Evolutionary conservation across 164 flowering plant species (phyloP).

Genomic region (Macadamia tetraphylla): DNA sequence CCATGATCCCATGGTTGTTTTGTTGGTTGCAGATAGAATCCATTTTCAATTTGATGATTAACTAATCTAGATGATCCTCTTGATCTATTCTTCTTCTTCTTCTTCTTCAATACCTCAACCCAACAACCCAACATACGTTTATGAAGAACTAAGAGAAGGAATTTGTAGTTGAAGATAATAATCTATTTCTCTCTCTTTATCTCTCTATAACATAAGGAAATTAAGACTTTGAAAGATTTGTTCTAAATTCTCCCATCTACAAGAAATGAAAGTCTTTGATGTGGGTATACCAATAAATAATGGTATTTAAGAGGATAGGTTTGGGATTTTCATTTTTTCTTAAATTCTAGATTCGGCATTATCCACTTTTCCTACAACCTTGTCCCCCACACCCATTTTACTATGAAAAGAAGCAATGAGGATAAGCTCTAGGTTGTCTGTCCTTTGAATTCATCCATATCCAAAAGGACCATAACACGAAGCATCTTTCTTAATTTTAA

Average conservation of each 20-base stretch:
- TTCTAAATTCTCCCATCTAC: background rate
- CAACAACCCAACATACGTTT: too few species aligned
- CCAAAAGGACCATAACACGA: background rate
- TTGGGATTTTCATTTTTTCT: background rate
- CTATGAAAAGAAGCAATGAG: background rate
- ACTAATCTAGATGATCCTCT: background rate
- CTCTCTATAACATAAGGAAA: too few species aligned
- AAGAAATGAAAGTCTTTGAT: too few species aligned
- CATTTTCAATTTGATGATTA: background rate
- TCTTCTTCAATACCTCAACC: background rate
- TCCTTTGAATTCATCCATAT: constrained; percentile 13
- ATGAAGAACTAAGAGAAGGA: too few species aligned
- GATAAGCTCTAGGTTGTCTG: constrained; percentile 9
- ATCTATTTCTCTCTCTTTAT: too few species aligned
- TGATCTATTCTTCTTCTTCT: too few species aligned
- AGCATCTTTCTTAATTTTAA: too few species aligned
- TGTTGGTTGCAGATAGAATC: background rate
- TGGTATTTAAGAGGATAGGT: background rate
- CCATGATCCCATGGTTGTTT: constrained; percentile 3
- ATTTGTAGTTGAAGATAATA: too few species aligned
- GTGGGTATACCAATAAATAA: background rate
- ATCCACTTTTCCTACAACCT: background rate
- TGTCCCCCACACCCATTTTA: constrained; percentile 2
- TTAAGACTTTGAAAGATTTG: too few species aligned
- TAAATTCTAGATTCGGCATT: background rate